These are phyloP conservation scores for Drechslerella dactyloides DNA, from an alignment of 2,329 filamentous ascomycete genomes.

Conservation along the genomic window DNA sequence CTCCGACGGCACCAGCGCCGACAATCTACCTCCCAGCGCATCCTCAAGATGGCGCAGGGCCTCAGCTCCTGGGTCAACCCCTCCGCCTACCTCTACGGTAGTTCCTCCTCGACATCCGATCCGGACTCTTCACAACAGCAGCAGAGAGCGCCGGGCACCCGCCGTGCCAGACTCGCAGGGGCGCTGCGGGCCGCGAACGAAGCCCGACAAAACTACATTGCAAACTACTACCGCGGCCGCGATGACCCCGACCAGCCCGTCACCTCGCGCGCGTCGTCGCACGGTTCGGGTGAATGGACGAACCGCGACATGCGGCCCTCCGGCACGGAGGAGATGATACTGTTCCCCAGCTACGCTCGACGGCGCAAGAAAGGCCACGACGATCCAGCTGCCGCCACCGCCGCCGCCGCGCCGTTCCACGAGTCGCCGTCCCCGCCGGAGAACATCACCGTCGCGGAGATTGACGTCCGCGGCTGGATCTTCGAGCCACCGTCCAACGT, in stretches of 20 bases:
- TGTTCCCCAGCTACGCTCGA: constrained; percentile 90
- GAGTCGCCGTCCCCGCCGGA: constrained; percentile 55
- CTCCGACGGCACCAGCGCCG: constrained; percentile 22
- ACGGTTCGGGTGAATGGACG: constrained; percentile 65
- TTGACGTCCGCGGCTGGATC: constrained; percentile 94
- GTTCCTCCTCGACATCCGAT: constrained; percentile 19
- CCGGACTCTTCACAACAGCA: constrained; percentile 11
- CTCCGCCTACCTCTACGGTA: constrained; percentile 35
- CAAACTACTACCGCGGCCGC: constrained; percentile 62
- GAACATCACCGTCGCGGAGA: constrained; percentile 76
- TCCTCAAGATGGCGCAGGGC: constrained; percentile 37
- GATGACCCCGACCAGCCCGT: constrained; percentile 60
- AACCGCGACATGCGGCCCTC: constrained; percentile 79
- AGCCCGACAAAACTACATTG: constrained; percentile 68
- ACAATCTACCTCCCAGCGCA: constrained; percentile 3
- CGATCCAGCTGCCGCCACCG: no score
- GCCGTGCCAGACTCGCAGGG: constrained; percentile 58
- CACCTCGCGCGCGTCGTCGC: constrained; percentile 49
- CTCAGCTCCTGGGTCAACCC: constrained; percentile 47
- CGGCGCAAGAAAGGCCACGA: constrained; percentile 59
- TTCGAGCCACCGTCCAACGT: constrained; percentile 81
- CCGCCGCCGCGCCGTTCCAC: constrained; percentile 55
- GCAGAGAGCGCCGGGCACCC: constrained; percentile 45
- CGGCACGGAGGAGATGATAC: constrained; percentile 87
- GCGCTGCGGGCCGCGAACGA: constrained; percentile 76